Evolutionary conservation across 1,284 basidiomycete species (phyloP).

Genomic region (Peniophora sp.): DNA sequence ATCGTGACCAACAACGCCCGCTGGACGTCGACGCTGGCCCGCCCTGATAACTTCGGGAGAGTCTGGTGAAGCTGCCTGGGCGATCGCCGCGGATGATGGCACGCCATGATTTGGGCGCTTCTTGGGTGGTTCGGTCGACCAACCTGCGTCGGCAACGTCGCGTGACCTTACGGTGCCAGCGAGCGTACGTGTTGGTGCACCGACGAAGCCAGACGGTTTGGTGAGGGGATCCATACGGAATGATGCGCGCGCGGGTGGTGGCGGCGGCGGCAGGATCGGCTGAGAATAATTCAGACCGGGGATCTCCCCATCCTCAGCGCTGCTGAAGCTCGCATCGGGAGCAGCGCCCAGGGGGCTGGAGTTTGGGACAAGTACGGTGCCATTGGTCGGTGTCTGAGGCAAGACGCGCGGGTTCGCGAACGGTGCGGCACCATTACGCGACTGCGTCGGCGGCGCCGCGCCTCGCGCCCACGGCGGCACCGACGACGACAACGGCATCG

Average conservation of each 20-base stretch:
- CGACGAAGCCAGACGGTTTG: constrained; percentile 49
- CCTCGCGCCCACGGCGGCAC: neutral
- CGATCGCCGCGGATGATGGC: constrained; percentile 29
- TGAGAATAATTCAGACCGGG: constrained; percentile 24
- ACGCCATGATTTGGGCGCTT: constrained; percentile 52
- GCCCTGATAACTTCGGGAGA: constrained; percentile 51
- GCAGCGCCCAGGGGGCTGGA: constrained; percentile 6
- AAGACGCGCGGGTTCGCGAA: constrained; percentile 61
- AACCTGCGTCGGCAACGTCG: neutral
- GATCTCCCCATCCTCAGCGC: constrained; percentile 12
- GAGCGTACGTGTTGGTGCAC: too few species aligned
- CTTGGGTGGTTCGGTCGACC: constrained; percentile 52
- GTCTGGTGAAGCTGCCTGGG: constrained; percentile 35
- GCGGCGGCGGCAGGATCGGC: too few species aligned
- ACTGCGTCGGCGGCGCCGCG: constrained; percentile 40
- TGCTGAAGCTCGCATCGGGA: neutral
- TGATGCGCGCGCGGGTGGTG: too few species aligned
- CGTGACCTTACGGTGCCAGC: too few species aligned
- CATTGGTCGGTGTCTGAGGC: constrained; percentile 3
- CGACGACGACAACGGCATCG: constrained; percentile 4
- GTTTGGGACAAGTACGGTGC: constrained; percentile 4
- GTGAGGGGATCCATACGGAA: constrained; percentile 42
- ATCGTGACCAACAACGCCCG: constrained; percentile 23
- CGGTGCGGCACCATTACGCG: constrained; percentile 40
- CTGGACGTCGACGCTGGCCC: constrained; percentile 38